Percentiles rank a stretch among this genome's conserved stretches.
Conservation (phyloP, 768 basidiomycete species). For the Boletellus emodensis region DNA sequence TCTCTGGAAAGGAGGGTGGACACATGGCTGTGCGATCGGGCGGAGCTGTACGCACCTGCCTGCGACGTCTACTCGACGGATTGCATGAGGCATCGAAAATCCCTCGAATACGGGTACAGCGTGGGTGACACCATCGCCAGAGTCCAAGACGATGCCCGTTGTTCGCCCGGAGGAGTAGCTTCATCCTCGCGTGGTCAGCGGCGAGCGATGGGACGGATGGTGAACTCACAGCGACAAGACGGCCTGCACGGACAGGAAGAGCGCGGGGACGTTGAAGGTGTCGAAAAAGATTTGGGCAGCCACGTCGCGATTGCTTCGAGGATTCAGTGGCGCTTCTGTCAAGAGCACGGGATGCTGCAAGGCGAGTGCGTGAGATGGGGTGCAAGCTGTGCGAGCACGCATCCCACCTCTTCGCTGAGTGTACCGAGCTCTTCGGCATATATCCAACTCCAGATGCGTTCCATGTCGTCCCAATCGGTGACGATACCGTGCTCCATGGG, state of each 20-base stretch:
- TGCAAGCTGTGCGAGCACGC: not conserved
- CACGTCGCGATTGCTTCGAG: constrained; percentile 91
- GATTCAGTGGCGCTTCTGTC: constrained; percentile 97
- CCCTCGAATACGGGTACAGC: constrained; percentile 99
- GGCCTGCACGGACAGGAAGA: constrained; percentile 96
- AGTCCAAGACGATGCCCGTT: constrained; percentile 98
- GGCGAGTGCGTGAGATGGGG: constrained; percentile 11
- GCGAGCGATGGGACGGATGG: not conserved
- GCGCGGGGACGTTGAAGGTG: constrained; percentile 97
- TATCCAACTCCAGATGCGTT: constrained; percentile 98
- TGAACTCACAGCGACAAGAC: constrained; percentile 86
- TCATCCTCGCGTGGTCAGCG: constrained; percentile 15
- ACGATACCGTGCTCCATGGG: constrained; percentile 99
- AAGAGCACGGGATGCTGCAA: constrained; percentile 91
- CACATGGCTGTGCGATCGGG: not conserved
- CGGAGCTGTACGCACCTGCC: constrained; percentile 59
- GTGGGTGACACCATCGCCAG: constrained; percentile 97
- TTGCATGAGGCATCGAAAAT: constrained; percentile 98
- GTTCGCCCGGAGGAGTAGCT: constrained; percentile 98
- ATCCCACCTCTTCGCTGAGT: constrained; percentile 87
- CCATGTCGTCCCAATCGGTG: constrained; percentile 99
- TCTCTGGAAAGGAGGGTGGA: constrained; percentile 51
- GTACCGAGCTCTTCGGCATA: constrained; percentile 95
- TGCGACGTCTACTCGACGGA: constrained; percentile 92
- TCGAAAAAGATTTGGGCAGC: constrained; percentile 99